Percentiles rank a stretch among this genome's conserved stretches.
These are phyloP conservation scores for Exophiala dermatitidis DNA, from an alignment of 2,329 filamentous ascomycete species.

Conservation along the genomic window DNA sequence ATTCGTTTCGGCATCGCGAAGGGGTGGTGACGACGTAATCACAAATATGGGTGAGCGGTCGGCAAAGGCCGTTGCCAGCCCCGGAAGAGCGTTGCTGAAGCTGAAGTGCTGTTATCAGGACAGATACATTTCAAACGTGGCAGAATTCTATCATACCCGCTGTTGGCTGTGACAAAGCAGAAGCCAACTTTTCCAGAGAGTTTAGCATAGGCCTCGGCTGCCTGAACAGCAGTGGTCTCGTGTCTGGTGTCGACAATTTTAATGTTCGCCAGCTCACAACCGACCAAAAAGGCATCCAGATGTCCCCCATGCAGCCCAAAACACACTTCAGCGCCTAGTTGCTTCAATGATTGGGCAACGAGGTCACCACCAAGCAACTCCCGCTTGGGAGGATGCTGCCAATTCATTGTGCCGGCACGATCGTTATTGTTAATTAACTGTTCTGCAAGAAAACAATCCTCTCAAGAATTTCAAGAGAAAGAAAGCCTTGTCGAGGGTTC, in stretches of 20 bases:
- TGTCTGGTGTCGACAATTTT: conserved; percentile 42
- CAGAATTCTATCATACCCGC: conserved; percentile 33
- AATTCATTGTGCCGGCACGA: too few relatives aligned
- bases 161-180: conserved; percentile 45
- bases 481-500: too few relatives aligned
- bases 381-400: conserved; percentile 25
- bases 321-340: conserved; percentile 38
- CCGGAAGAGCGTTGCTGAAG: conserved; percentile 42
- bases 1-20: conserved; percentile 43
- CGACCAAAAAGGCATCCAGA: conserved; percentile 44
- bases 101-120: conserved; percentile 24
- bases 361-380: conserved; percentile 43
- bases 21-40: conserved; percentile 40
- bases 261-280: conserved; percentile 37
- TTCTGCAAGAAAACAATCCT: too few relatives aligned
- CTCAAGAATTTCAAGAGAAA: too few relatives aligned
- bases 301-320: conserved; percentile 46
- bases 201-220: conserved; percentile 43
- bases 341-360: conserved; percentile 39
- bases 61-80: conserved; percentile 41
- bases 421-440: too few relatives aligned
- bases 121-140: not conserved
- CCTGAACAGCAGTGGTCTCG: conserved; percentile 44
- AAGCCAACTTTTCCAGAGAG: conserved; percentile 39
- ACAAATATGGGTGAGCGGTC: conserved; percentile 42